These are phyloP conservation scores for Nakaseomyces nivariensis DNA, from an alignment of 1,139 yeast species.

Conservation along the genomic window DNA sequence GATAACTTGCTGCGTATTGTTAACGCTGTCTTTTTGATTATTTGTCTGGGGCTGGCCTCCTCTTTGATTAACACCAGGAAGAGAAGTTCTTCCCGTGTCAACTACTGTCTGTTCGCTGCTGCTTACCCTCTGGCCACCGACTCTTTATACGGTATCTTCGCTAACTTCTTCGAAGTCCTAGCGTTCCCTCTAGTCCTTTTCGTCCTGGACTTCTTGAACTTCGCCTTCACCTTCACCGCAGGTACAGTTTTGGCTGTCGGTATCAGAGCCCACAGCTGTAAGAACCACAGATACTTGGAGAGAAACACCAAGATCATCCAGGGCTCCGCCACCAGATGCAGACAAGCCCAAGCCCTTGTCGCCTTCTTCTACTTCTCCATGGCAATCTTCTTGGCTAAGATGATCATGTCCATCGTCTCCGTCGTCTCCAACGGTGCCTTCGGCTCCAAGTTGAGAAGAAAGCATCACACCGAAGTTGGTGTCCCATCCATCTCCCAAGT, in stretches of 20 bases:
- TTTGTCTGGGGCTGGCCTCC: slow-evolving; percentile 78
- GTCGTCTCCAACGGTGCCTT: slow-evolving; percentile 67
- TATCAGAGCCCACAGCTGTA: slow-evolving; percentile 77
- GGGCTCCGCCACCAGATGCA: slow-evolving; percentile 76
- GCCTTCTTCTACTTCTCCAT: slow-evolving; percentile 88
- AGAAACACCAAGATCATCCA: slow-evolving; percentile 53
- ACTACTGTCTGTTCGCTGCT: slow-evolving; percentile 77
- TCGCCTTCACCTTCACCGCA: slow-evolving; percentile 86
- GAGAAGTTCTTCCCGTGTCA: slow-evolving; percentile 64
- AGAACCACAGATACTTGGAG: slow-evolving; percentile 53
- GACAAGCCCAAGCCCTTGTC: slow-evolving; percentile 85
- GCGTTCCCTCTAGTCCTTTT: slow-evolving; percentile 82
- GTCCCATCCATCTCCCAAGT: slow-evolving; percentile 86
- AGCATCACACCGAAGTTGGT: slow-evolving; percentile 59
- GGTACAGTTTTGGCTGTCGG: slow-evolving; percentile 92
- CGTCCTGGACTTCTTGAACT: slow-evolving; percentile 71
- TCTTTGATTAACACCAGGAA: slow-evolving; percentile 66
- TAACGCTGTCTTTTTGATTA: slow-evolving; percentile 65
- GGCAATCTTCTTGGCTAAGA: slow-evolving; percentile 62
- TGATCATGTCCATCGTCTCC: slow-evolving; percentile 49
- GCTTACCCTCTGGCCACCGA: slow-evolving; percentile 79
- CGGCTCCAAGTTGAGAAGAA: slow-evolving; percentile 38
- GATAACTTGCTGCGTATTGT: slow-evolving; percentile 65
- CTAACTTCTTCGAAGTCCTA: slow-evolving; percentile 66
- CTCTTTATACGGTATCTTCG: slow-evolving; percentile 66